Evolutionary conservation across 148 eudicot genomes (phyloP), one percentile per base, ranked within the genome.

Genomic region (Fagopyrum homotropicum): DNA sequence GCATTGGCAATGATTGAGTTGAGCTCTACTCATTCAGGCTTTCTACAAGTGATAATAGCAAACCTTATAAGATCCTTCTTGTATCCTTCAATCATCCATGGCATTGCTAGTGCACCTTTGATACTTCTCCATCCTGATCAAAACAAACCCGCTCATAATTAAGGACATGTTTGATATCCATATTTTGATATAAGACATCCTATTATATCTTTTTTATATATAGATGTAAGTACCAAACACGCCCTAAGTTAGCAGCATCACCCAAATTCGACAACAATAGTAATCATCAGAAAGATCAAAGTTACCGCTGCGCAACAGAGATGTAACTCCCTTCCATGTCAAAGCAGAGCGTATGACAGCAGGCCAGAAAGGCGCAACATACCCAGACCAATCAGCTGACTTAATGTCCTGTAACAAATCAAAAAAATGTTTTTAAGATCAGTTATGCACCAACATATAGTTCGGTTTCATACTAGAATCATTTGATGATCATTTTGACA

Each of bases 341-440:
- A 95, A 80, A 55, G 99, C 99, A 61, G 97, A 84, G 46, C 85
- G 90, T 78, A 92, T 88, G 40, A 95, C 99, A 30, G 99, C 99
- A 4, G 99, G 97, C 99, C 99, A 95, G 81, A 95, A 95, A 44
- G 97, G 99, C 15, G 97, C 93, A 64, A 95, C 97, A 76, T 92
- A 47, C 44, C 86, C 83, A 0, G 97, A 86, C 99, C 99, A 95
- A 76, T 95, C 97, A 76, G 85, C 99, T 69, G 86, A 61, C 83
- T 86, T 95, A 57, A 95, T 86, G 76, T 92, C 99, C 99, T 95
- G 85, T 63, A 74, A 72, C 16, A 45, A 46, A 29, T 40, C 47
- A 66, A 14, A 40, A 40, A 11, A 7, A 40, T 14, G 45, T 5
- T n/a, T 40, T 35, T 6, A 30, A 12, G 68, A 26, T 29, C 68